These are phyloP conservation scores for Rhizodiscina lignyota DNA, from an alignment of 495 filamentous ascomycete genomes.

Conservation along the genomic window DNA sequence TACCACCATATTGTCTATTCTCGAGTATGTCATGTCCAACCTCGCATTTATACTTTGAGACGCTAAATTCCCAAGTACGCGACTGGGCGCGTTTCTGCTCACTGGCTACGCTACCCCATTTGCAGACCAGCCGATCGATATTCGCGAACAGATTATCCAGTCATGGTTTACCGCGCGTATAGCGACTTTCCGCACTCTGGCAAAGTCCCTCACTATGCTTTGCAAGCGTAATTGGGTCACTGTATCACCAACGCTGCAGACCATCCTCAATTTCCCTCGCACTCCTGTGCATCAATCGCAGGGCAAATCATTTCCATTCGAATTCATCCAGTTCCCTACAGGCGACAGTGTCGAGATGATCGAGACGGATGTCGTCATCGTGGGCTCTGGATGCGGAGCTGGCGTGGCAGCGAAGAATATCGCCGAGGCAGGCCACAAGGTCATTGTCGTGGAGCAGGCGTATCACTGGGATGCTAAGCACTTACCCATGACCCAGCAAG, in stretches of 20 bases:
- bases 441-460: slow-evolving; percentile 71
- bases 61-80: background rate
- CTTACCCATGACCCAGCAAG: slow-evolving; percentile 51
- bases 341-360: slow-evolving; percentile 31
- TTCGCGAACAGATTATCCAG: slow-evolving; percentile 16
- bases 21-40: background rate
- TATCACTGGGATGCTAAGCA: slow-evolving; percentile 54
- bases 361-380: slow-evolving; percentile 67
- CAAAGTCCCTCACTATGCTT: slow-evolving; percentile 14
- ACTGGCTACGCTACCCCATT: slow-evolving; percentile 19
- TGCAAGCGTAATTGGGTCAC: slow-evolving; percentile 35
- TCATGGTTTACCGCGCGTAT: slow-evolving; percentile 14
- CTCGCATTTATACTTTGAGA: background rate
- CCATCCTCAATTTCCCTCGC: slow-evolving; percentile 44
- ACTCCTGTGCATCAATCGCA: slow-evolving; percentile 43
- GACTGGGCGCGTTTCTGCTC: slow-evolving; percentile 5
- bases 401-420: slow-evolving; percentile 68
- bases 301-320: slow-evolving; percentile 34
- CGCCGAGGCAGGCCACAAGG: slow-evolving; percentile 52
- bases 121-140: slow-evolving; percentile 14
- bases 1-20: background rate
- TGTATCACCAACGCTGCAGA: slow-evolving; percentile 36
- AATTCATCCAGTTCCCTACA: slow-evolving; percentile 35
- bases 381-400: slow-evolving; percentile 82
- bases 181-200: slow-evolving; percentile 14